Evolutionary conservation across 192 early-diverging fungal genomes (phyloP).

Genomic region (Gryganskiella cystojenkinii): DNA sequence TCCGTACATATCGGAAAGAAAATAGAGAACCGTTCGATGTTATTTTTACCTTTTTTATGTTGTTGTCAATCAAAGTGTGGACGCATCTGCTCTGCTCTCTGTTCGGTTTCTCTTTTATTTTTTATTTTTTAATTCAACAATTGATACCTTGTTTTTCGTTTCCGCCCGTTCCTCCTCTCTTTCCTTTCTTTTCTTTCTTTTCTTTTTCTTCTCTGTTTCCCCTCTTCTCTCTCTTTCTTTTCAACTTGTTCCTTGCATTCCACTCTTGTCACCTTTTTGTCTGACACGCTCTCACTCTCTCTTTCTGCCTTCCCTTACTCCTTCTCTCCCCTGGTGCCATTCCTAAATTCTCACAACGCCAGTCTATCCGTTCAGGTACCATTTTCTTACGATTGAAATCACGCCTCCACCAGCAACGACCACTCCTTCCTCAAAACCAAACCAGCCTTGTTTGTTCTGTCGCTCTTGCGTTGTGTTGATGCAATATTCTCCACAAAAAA

Average conservation of each 20-base stretch:
- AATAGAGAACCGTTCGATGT: too few species aligned
- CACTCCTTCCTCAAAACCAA: too few species aligned
- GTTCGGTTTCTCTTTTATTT: background rate
- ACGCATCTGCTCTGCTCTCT: background rate
- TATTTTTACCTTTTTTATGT: too few species aligned
- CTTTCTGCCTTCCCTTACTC: background rate
- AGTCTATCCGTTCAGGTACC: background rate
- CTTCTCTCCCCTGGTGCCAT: background rate
- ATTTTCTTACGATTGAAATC: too few species aligned
- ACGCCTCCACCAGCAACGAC: too few species aligned
- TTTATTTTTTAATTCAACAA: background rate
- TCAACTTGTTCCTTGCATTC: background rate
- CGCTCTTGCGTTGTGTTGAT: too few species aligned
- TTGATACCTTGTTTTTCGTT: background rate
- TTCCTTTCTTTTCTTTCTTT: background rate
- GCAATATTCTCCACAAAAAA: too few species aligned
- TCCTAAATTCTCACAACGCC: background rate
- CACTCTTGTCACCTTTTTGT: background rate
- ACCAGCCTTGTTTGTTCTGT: too few species aligned
- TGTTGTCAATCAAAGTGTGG: background rate
- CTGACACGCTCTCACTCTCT: background rate
- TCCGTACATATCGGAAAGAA: conserved; percentile 49
- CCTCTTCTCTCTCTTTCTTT: background rate
- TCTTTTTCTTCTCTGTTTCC: background rate
- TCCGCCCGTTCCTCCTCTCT: background rate